A percentile compares a stretch with the other conserved stretches of the same genome.
These are phyloP conservation scores for Albugo laibachii DNA, from an alignment of 352 stramenopile genomes.

Conservation along the genomic window DNA sequence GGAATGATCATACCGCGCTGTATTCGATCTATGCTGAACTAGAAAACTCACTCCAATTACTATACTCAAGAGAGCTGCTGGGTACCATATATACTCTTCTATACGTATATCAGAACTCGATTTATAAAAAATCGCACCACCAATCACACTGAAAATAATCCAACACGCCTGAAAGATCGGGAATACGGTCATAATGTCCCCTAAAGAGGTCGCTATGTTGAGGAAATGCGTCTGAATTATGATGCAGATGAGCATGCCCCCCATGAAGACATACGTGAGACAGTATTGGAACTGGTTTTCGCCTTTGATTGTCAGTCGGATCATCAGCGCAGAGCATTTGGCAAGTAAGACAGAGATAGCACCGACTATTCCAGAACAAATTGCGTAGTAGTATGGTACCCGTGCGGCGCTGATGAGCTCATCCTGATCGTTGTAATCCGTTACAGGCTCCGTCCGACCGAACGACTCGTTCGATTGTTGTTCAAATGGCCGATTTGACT, in stretches of 20 bases:
- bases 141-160: slow-evolving; percentile 77
- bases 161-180: slow-evolving; percentile 76
- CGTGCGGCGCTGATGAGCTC: slow-evolving; percentile 14
- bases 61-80: slow-evolving; percentile 47
- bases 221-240: slow-evolving; percentile 76
- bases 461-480: too few species aligned
- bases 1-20: too few species aligned
- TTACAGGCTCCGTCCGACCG: too few species aligned
- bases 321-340: slow-evolving; percentile 76
- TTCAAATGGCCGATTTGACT: too few species aligned
- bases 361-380: slow-evolving; percentile 69
- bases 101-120: slow-evolving; percentile 33
- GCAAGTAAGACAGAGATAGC: slow-evolving; percentile 68
- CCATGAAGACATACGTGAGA: slow-evolving; percentile 71
- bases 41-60: slow-evolving; percentile 40
- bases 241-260: slow-evolving; percentile 73
- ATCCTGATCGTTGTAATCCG: slow-evolving; percentile 9
- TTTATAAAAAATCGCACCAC: slow-evolving; percentile 70
- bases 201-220: slow-evolving; percentile 64
- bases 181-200: slow-evolving; percentile 80
- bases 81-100: slow-evolving; percentile 47
- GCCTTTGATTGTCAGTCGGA: slow-evolving; percentile 57
- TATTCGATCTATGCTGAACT: slow-evolving; percentile 23
- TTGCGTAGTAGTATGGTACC: slow-evolving; percentile 73
- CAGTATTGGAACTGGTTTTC: slow-evolving; percentile 75